phyloP scores from a whole-genome alignment of 179 eudicot species.

The Spinacia oleracea region DNA sequence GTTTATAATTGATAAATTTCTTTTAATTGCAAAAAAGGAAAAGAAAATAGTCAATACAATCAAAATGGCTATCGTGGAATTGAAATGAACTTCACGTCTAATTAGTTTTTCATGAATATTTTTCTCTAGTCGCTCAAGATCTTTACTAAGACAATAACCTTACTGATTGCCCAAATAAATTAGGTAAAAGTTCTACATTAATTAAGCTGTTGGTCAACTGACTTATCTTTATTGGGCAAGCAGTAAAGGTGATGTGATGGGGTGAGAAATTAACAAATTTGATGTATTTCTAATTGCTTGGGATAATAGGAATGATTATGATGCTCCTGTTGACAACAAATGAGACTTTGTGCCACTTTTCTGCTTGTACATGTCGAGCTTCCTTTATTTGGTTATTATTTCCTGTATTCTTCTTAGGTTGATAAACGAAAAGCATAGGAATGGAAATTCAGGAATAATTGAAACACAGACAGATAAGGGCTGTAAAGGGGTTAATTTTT shows the following conservation, averaged over 20 bases:
- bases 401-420: not conserved
- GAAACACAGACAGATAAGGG: not conserved
- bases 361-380: too few species aligned
- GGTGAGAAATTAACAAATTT: too few species aligned
- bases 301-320: not conserved
- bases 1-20: too few species aligned
- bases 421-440: not conserved
- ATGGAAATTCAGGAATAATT: not conserved
- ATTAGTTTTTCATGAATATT: too few species aligned
- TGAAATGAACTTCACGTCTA: not conserved
- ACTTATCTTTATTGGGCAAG: too few species aligned
- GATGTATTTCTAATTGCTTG: not conserved
- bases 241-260: too few species aligned
- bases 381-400: not conserved
- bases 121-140: not conserved
- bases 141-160: not conserved
- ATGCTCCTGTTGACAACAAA: not conserved
- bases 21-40: too few species aligned
- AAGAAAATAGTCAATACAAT: too few species aligned
- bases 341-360: not conserved
- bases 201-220: too few species aligned
- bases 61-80: too few species aligned
- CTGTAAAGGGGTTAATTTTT: too few species aligned
- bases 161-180: not conserved
- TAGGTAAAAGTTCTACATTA: too few species aligned